Conservation (phyloP, 2,329 filamentous ascomycete genomes). For the Truncatella angustata region DNA sequence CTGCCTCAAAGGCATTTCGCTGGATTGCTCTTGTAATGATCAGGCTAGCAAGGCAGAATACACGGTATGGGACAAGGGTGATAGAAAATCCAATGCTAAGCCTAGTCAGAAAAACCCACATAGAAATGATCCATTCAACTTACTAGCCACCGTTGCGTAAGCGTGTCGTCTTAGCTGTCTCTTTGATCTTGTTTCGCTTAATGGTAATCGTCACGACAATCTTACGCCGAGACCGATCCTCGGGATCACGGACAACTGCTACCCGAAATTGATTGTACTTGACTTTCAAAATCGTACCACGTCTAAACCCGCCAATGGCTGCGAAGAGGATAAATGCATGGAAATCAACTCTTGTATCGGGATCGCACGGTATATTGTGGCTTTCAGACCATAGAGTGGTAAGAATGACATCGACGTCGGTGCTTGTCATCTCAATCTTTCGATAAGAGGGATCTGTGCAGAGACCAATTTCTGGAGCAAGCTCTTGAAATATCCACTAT, state of each 20-base stretch:
- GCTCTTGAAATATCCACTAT: neutral
- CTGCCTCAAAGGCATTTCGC: neutral
- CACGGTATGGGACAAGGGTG: neutral
- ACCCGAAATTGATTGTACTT: neutral
- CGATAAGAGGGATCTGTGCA: neutral
- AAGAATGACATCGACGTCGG: neutral
- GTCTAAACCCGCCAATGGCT: neutral
- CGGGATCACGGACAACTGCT: neutral
- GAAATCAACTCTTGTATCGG: neutral
- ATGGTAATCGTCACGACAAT: neutral
- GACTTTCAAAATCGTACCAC: neutral
- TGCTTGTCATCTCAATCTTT: neutral
- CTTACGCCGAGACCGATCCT: neutral
- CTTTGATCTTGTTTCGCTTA: neutral
- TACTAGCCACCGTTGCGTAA: neutral
- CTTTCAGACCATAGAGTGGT: neutral
- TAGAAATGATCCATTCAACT: neutral
- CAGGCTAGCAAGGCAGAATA: neutral
- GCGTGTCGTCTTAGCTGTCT: neutral
- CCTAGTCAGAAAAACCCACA: neutral
- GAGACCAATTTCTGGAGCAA: neutral
- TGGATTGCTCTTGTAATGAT: neutral
- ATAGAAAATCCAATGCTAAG: neutral
- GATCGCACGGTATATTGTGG: neutral
- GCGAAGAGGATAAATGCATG: neutral